phyloP scores from a whole-genome alignment of 2,329 filamentous ascomycete genomes.

The Penicillium sclerotigenum region DNA sequence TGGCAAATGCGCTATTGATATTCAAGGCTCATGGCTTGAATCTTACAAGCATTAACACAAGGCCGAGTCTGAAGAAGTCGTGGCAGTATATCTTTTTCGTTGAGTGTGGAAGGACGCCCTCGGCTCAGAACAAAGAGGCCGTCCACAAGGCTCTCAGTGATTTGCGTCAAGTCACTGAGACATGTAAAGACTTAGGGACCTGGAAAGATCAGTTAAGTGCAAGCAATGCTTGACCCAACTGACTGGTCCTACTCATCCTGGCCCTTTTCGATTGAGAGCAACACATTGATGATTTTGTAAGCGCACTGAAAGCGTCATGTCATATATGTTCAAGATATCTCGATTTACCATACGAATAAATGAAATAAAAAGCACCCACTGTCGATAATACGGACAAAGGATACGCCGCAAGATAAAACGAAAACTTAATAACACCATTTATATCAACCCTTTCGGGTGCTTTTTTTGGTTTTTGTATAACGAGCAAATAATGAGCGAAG shows the following conservation, averaged over 20 bases:
- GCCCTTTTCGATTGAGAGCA: background rate
- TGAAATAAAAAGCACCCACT: background rate
- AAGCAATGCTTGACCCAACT: background rate
- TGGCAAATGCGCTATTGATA: conserved; percentile 75
- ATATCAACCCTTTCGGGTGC: conserved; percentile 9
- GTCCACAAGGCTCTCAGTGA: conserved; percentile 33
- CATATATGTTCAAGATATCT: background rate
- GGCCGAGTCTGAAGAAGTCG: conserved; percentile 68
- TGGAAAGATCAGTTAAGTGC: conserved; percentile 37
- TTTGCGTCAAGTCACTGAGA: conserved; percentile 37
- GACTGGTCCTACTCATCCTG: background rate
- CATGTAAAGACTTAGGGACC: conserved; percentile 40
- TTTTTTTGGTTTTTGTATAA: conserved; percentile 16
- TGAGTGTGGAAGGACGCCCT: conserved; percentile 67
- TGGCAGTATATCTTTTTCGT: conserved; percentile 97
- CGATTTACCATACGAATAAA: background rate
- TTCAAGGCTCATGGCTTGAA: conserved; percentile 74
- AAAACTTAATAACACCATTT: background rate
- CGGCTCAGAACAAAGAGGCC: conserved; percentile 27
- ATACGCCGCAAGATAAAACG: background rate
- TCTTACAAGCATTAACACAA: conserved; percentile 83
- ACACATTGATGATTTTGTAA: background rate
- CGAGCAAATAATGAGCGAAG: conserved; percentile 19
- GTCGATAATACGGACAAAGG: background rate
- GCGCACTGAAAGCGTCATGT: background rate